Evolutionary conservation across 805 yeast species (phyloP), one percentile per base, ranked within the genome.

Genomic region (Candida argentea): DNA sequence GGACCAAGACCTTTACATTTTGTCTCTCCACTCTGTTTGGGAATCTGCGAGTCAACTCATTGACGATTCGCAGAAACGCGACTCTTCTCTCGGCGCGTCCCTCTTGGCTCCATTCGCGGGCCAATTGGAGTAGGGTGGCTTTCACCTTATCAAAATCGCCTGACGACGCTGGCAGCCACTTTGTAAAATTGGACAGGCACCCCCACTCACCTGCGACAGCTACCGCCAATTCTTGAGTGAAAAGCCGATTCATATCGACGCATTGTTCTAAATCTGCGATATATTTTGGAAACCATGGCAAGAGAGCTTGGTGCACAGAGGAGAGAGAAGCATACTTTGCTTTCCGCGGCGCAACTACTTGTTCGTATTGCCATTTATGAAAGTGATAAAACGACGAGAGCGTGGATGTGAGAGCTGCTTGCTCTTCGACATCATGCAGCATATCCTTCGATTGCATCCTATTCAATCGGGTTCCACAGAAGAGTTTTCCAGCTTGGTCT

Each of bases 71-170:
- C 0, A 54, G 57, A 41, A 59, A 66, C 2, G 65, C 50, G 3
- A 32, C 31, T 1, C 41, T 40, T 20, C 83, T 42, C 37, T 76
- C 82, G 0, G 25, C 21, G 4, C 22, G 34, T 0, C 79, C 76
- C n/a, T 70, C 73, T 4, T 42, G 43, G 16, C 73, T 57, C 83
- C 84, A 76, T 44, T 76, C 84, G 33, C 83, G 48, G 5, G 60
- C 53, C n/a, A 69, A 40, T 40, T 76, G 83, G 23, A 70, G 53
- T 39, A 81, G 44, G 0, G 74, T 57, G 2, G 76, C 59, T 25
- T 68, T 47, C 4, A 75, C 78, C 48, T 76, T 76, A 28, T 70
- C 78, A 27, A 57, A 62, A 34, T 75, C 82, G 3, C 47, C 37
- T 13, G 33, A 32, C 4, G 54, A 44, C 13, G 73, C 57, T 2